Evolutionary conservation across 345 rosid genomes (phyloP).

Genomic region (Corchorus capsularis): DNA sequence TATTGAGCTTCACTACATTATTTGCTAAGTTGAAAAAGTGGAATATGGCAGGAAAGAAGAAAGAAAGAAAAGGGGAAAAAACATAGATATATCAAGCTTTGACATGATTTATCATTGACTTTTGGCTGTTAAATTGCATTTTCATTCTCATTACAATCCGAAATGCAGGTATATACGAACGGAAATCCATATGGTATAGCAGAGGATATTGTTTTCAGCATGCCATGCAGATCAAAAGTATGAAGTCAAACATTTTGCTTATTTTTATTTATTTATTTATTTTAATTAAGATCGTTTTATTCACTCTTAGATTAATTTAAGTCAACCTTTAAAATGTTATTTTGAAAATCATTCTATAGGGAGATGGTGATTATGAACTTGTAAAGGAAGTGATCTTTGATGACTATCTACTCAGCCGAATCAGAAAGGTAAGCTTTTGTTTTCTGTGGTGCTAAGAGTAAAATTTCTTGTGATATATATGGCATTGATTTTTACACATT

Average conservation of each 20-base stretch:
- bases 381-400: slow-evolving; percentile 83
- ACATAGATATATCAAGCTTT: neutral
- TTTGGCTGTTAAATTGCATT: neutral
- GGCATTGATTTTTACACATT: neutral
- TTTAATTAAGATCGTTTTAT: neutral
- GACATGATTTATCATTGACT: neutral
- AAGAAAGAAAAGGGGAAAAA: neutral
- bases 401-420: slow-evolving; percentile 74
- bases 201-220: slow-evolving; percentile 88
- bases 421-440: slow-evolving; percentile 61
- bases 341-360: slow-evolving; percentile 42
- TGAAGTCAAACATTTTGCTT: slow-evolving; percentile 1
- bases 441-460: neutral
- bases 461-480: no score
- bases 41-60: no score
- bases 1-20: neutral
- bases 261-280: neutral
- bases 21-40: neutral
- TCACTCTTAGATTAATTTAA: neutral
- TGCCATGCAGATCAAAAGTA: slow-evolving; percentile 98
- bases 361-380: slow-evolving; percentile 95
- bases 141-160: slow-evolving; percentile 9
- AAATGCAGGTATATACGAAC: slow-evolving; percentile 70
- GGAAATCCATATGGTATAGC: slow-evolving; percentile 92
- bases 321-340: no score